Evolutionary conservation across 1,284 basidiomycete genomes (phyloP), one percentile per base, ranked within the genome.

Genomic region (Malassezia globosa): DNA sequence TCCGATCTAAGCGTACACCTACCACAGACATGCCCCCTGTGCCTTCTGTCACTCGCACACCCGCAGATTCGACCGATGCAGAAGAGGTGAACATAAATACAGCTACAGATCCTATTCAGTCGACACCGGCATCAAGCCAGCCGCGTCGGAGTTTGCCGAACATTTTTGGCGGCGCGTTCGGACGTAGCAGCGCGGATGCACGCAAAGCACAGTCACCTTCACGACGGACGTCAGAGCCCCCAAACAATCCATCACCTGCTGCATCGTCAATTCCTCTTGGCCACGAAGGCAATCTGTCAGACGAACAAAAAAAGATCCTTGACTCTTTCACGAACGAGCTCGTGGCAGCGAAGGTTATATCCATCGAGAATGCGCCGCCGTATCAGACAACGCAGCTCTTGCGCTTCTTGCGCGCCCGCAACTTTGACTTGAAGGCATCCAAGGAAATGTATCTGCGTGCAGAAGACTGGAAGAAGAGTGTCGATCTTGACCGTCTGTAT

Each of bases 381-480:
- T 56, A 59, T 31, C 58, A 58, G 22, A 54, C 61, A 4, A 57
- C 54, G 4, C 59, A 63, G 31, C 51, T 65, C 16, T 43, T 65
- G 26, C 59, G 67, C 25, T 70, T 64, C 51, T 56, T 70, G 10
- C 57, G 67, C 2, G 67, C 67, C 1, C 55, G 67, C 5, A 48
- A 42, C 34, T 70, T 64, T 54, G 56, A 63, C 44, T 57, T 59
- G 4, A 27, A 54, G 2, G 54, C 60, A 2, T 60, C 66, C 4
- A 40, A 48, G 7, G 47, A 48, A 5, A 70, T 70, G 67, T 70
- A 63, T 25, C 41, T 57, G 23, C 57, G 62, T 36, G 58, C 66
- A 2, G 51, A 59, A 19, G 53, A 60, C 27, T 70, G 66, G 66
- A 60, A 60, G 33, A 56, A 59, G 36, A 58, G 55, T 36, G 55